Percentiles rank a stretch among this genome's conserved stretches.
These are phyloP conservation scores for Saururus chinensis DNA, from an alignment of 164 flowering plant species.

Conservation along the genomic window DNA sequence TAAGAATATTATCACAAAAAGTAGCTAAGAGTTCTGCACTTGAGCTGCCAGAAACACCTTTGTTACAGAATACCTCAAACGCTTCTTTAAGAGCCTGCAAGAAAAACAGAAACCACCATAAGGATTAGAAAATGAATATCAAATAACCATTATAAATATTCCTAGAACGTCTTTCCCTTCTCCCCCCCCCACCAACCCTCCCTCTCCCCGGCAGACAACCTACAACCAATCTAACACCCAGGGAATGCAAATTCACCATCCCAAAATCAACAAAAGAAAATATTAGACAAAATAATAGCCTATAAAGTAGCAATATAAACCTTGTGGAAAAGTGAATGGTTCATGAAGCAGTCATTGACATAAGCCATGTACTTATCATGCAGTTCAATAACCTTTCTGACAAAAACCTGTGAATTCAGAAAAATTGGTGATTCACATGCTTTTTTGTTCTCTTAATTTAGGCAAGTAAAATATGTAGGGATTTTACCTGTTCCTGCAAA, in stretches of 20 bases:
- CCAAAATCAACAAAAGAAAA: background rate
- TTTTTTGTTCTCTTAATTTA: no score
- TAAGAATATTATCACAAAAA: constrained; percentile 87
- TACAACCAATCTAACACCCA: no score
- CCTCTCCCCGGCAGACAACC: no score
- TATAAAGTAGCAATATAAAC: constrained; percentile 23
- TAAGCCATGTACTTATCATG: constrained; percentile 88
- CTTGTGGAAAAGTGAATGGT: constrained; percentile 92
- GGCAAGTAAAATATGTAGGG: background rate
- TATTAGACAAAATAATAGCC: background rate
- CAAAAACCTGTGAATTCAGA: constrained; percentile 51
- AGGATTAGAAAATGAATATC: background rate
- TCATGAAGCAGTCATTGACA: constrained; percentile 65
- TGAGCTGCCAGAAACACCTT: constrained; percentile 79
- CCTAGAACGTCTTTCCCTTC: no score
- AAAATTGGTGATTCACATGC: no score
- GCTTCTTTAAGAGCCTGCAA: constrained; percentile 89
- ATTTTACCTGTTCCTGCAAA: constrained; percentile 74
- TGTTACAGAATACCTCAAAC: constrained; percentile 87
- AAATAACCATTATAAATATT: background rate
- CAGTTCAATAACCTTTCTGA: constrained; percentile 82
- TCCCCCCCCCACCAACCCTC: no score
- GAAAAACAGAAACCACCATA: background rate
- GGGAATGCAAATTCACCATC: no score
- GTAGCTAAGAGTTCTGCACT: constrained; percentile 90